Conservation (phyloP, 495 filamentous ascomycete species). For the Penicillium maclennaniae region DNA sequence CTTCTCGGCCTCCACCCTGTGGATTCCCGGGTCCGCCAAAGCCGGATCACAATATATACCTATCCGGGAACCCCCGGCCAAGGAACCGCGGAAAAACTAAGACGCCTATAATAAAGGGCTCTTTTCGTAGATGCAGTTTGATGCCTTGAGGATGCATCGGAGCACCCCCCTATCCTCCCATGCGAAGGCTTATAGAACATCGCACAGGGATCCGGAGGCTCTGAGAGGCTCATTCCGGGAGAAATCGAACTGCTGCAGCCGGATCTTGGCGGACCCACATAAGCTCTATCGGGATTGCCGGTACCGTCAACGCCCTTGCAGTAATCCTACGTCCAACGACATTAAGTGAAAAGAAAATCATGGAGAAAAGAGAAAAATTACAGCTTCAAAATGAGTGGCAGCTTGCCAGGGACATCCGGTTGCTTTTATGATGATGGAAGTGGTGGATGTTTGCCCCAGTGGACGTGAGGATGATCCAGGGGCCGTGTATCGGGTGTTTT, state of each 20-base stretch:
- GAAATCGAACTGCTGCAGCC: conserved; percentile 17
- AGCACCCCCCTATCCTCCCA: conserved; percentile 6
- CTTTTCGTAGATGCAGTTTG: not conserved
- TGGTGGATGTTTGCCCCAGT: not conserved
- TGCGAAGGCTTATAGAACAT: not conserved
- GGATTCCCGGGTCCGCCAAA: conserved; percentile 26
- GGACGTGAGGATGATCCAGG: not conserved
- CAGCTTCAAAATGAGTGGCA: not conserved
- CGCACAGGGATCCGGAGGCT: conserved; percentile 16
- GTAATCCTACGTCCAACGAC: not conserved
- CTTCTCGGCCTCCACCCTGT: conserved; percentile 23
- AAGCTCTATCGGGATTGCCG: conserved; percentile 24
- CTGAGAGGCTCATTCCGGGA: conserved; percentile 14
- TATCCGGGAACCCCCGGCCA: conserved; percentile 18
- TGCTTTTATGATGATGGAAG: not conserved
- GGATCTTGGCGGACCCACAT: conserved; percentile 31
- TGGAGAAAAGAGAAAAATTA: not conserved
- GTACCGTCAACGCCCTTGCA: conserved; percentile 16
- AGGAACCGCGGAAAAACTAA: conserved; percentile 6
- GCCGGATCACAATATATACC: conserved; percentile 18
- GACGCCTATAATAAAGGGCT: not conserved
- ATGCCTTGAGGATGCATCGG: not conserved
- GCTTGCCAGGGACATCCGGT: not conserved
- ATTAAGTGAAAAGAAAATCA: no score
- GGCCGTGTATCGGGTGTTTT: conserved; percentile 17